Evolutionary conservation across 2,329 filamentous ascomycete species (phyloP).

Genomic region (Massarina eburnea): DNA sequence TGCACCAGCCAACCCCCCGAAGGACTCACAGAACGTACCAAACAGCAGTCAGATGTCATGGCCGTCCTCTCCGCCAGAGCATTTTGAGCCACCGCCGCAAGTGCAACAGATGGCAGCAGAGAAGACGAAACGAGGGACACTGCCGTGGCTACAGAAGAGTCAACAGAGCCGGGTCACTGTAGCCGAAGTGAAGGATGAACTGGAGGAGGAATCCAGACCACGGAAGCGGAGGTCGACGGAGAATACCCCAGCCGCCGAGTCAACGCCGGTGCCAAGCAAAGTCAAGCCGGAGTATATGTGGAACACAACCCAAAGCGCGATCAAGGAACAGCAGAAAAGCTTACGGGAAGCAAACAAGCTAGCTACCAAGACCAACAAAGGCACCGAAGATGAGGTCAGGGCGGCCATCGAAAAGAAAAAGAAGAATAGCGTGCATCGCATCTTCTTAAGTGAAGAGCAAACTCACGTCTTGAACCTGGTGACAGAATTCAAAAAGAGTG

Average conservation of each 20-base stretch:
- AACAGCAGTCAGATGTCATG: constrained; percentile 66
- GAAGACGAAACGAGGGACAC: constrained; percentile 61
- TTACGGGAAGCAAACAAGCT: constrained; percentile 65
- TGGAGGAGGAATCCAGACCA: constrained; percentile 21
- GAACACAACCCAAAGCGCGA: constrained; percentile 72
- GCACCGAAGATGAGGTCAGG: constrained; percentile 50
- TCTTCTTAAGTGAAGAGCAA: constrained; percentile 85
- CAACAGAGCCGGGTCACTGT: constrained; percentile 20
- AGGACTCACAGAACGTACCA: constrained; percentile 14
- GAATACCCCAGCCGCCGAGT: constrained; percentile 37
- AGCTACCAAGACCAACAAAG: constrained; percentile 42
- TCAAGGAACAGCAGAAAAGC: constrained; percentile 77
- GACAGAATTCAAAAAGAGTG: constrained; percentile 76
- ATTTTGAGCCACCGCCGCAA: constrained; percentile 36
- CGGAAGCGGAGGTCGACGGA: constrained; percentile 37
- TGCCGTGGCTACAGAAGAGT: constrained; percentile 60
- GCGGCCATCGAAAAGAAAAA: constrained; percentile 49
- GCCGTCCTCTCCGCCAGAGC: constrained; percentile 66
- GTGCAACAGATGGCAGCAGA: constrained; percentile 33
- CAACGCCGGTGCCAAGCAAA: constrained; percentile 50
- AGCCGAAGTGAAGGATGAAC: constrained; percentile 18
- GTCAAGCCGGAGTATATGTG: constrained; percentile 54
- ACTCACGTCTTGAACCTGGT: constrained; percentile 81
- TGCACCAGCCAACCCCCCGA: constrained; percentile 26
- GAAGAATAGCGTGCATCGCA: constrained; percentile 52